A percentile compares a stretch with the other conserved stretches of the same genome.
Evolutionary conservation across 495 filamentous ascomycete genomes (phyloP).

Genomic region (Extremus antarcticus): DNA sequence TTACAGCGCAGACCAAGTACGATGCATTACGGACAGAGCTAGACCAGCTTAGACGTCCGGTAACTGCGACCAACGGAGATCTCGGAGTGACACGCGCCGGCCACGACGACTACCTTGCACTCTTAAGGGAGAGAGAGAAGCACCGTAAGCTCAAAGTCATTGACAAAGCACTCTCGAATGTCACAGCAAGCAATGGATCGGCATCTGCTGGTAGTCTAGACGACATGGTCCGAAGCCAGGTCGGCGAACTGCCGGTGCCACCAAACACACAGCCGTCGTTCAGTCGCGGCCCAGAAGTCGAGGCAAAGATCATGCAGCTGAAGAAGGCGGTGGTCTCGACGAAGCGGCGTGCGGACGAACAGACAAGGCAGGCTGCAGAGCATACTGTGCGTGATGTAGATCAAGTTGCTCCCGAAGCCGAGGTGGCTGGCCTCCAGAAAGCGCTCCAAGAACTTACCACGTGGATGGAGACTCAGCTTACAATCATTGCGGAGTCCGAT

Average conservation of each 20-base stretch:
- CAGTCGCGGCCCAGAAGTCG: constrained; percentile 7
- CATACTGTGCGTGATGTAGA: not conserved
- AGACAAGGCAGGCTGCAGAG: not conserved
- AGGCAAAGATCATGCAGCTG: constrained; percentile 11
- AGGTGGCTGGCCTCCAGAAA: constrained; percentile 22
- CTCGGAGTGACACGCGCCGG: not conserved
- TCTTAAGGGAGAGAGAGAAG: constrained; percentile 15
- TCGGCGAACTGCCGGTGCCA: constrained; percentile 14
- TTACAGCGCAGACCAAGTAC: constrained; percentile 17
- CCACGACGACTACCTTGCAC: constrained; percentile 2
- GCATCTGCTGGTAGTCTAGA: constrained; percentile 1
- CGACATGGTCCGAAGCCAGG: constrained; percentile 4
- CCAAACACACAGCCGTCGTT: not conserved
- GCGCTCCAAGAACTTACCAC: constrained; percentile 25
- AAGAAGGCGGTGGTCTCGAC: constrained; percentile 15
- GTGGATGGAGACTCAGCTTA: constrained; percentile 30
- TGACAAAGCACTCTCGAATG: constrained; percentile 1
- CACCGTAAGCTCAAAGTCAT: constrained; percentile 13
- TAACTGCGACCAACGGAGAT: not conserved
- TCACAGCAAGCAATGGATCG: not conserved
- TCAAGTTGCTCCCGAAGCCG: constrained; percentile 1
- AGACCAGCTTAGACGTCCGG: not conserved
- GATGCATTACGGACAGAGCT: constrained; percentile 18
- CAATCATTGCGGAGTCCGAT: constrained; percentile 19
- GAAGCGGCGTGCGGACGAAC: constrained; percentile 5